These are phyloP conservation scores for Colletotrichum sansevieriae DNA, from an alignment of 2,329 filamentous ascomycete genomes.

Conservation along the genomic window DNA sequence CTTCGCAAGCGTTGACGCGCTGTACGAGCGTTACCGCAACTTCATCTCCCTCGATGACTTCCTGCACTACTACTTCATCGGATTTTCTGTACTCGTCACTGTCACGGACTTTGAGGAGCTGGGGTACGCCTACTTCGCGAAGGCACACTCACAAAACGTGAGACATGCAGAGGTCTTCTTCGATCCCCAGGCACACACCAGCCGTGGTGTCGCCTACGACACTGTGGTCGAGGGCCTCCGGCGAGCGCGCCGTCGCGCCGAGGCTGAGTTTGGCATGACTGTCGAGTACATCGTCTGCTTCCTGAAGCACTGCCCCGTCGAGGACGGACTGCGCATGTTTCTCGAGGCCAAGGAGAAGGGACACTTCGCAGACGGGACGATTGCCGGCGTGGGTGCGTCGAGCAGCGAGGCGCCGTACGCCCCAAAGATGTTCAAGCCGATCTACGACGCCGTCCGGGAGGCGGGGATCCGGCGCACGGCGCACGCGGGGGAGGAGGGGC, in stretches of 20 bases:
- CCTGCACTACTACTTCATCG: slow-evolving; percentile 82
- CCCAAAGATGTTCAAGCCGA: slow-evolving; percentile 70
- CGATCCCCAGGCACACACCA: slow-evolving; percentile 81
- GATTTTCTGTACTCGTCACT: slow-evolving; percentile 76
- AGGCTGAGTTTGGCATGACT: slow-evolving; percentile 73
- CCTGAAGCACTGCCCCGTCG: slow-evolving; percentile 75
- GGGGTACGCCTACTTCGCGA: slow-evolving; percentile 78
- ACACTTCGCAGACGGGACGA: slow-evolving; percentile 63
- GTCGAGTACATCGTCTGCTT: slow-evolving; percentile 79
- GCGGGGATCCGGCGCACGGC: slow-evolving; percentile 72
- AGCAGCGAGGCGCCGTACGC: slow-evolving; percentile 71
- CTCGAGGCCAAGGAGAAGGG: slow-evolving; percentile 50
- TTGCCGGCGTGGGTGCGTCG: slow-evolving; percentile 76
- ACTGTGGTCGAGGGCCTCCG: slow-evolving; percentile 75
- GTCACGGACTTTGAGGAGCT: slow-evolving; percentile 79
- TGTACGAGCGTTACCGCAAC: slow-evolving; percentile 72
- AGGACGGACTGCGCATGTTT: slow-evolving; percentile 65
- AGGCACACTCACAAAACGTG: slow-evolving; percentile 74
- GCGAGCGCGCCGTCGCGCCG: slow-evolving; percentile 70
- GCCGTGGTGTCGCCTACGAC: slow-evolving; percentile 71
- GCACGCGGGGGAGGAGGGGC: slow-evolving; percentile 83
- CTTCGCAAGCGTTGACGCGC: slow-evolving; percentile 70
- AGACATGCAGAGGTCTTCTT: slow-evolving; percentile 84
- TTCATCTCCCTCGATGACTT: slow-evolving; percentile 84
- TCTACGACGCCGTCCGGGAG: slow-evolving; percentile 67